These are phyloP conservation scores for Phytophthora fragariaefolia DNA, from an alignment of 352 stramenopile species.

Conservation along the genomic window DNA sequence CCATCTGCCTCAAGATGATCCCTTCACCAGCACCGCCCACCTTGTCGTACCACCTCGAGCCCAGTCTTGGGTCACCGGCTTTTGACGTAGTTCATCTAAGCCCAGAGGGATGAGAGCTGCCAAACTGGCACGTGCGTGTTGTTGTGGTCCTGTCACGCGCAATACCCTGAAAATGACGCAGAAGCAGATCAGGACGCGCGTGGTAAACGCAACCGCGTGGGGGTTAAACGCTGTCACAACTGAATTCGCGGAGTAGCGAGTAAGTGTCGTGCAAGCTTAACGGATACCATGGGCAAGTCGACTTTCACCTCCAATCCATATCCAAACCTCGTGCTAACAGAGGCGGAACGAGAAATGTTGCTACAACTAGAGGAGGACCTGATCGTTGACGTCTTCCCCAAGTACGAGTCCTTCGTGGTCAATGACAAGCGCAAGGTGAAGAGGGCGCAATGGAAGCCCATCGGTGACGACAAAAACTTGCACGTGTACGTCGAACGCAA, in stretches of 20 bases:
- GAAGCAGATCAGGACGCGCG: background rate
- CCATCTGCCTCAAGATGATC: background rate
- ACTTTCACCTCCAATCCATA: conserved; percentile 40
- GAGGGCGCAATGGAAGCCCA: conserved; percentile 30
- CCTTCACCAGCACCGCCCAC: background rate
- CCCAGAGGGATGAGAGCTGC: background rate
- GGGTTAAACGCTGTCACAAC: conserved; percentile 20
- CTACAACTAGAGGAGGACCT: conserved; percentile 29
- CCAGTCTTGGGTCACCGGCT: background rate
- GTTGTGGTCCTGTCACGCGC: background rate
- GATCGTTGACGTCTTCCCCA: conserved; percentile 37
- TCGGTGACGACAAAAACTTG: conserved; percentile 35
- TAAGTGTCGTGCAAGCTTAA: background rate
- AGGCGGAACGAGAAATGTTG: conserved; percentile 23
- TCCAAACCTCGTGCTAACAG: conserved; percentile 26
- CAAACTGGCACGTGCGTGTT: background rate
- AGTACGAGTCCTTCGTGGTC: conserved; percentile 37
- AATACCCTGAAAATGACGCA: background rate
- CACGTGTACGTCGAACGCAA: conserved; percentile 40
- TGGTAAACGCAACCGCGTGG: background rate
- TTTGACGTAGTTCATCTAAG: background rate
- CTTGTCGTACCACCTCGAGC: background rate
- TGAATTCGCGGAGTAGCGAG: conserved; percentile 7
- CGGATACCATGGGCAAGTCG: conserved; percentile 27
- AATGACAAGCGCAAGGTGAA: conserved; percentile 31